Evolutionary conservation across 2,329 filamentous ascomycete genomes (phyloP).

Genomic region (Colletotrichum chrysophilum): DNA sequence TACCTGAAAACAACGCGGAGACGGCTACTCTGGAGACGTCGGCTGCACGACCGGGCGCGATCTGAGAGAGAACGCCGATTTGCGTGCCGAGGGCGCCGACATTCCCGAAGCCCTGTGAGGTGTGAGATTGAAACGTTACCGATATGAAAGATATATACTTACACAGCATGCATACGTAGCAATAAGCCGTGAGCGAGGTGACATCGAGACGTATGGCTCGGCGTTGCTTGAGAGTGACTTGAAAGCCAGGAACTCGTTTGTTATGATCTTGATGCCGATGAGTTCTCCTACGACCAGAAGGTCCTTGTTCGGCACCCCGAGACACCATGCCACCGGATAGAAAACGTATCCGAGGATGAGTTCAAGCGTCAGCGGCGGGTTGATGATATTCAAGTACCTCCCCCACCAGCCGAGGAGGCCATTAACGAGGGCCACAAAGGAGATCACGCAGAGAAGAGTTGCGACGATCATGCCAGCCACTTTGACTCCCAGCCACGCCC

Average conservation of each 20-base stretch:
- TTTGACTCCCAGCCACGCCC: conserved; percentile 77
- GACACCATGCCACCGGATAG: conserved; percentile 73
- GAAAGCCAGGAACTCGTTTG: conserved; percentile 14
- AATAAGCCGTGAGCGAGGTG: conserved; percentile 8
- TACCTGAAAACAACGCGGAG: conserved; percentile 12
- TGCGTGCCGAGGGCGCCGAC: conserved; percentile 14
- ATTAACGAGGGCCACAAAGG: conserved; percentile 69
- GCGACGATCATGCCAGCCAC: conserved; percentile 76
- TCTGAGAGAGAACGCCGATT: conserved; percentile 15
- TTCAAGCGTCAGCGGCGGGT: conserved; percentile 64
- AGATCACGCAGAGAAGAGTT: conserved; percentile 77
- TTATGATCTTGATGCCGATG: conserved; percentile 16
- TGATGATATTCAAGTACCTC: conserved; percentile 68
- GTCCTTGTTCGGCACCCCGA: conserved; percentile 57
- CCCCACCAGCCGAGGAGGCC: conserved; percentile 78
- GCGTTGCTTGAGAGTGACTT: conserved; percentile 7
- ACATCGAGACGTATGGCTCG: conserved; percentile 15
- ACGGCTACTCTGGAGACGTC: conserved; percentile 13
- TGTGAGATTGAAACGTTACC: background rate
- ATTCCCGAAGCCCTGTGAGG: conserved; percentile 1
- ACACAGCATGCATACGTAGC: conserved; percentile 17
- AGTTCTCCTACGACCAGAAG: conserved; percentile 5
- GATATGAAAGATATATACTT: background rate
- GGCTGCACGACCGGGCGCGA: conserved; percentile 6
- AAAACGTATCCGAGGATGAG: conserved; percentile 74